phyloP scores from a whole-genome alignment of 2,329 filamentous ascomycete genomes.

The Diaporthe aspalathi region DNA sequence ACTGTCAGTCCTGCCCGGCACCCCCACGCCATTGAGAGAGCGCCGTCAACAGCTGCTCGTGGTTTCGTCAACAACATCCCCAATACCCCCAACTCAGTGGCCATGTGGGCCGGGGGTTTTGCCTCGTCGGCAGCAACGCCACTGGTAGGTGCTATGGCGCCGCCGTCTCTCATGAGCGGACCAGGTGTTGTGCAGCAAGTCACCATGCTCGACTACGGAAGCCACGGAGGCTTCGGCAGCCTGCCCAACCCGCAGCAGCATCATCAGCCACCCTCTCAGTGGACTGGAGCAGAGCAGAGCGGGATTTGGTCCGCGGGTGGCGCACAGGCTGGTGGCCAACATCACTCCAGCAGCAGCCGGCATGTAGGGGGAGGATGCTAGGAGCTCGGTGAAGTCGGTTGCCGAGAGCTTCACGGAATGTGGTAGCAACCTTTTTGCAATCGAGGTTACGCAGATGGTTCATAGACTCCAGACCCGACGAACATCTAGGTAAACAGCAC shows the following conservation, averaged over 20 bases:
- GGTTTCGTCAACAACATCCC: not conserved
- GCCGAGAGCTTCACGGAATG: not conserved
- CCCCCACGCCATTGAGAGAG: not conserved
- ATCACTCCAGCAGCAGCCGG: not conserved
- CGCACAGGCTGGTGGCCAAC: not conserved
- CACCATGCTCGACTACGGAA: constrained; percentile 1
- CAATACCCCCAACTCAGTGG: not conserved
- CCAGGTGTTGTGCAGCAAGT: not conserved
- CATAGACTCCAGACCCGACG: not conserved
- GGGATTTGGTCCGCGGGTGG: not conserved
- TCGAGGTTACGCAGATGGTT: not conserved
- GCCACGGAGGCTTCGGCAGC: not conserved
- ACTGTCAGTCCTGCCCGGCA: not conserved
- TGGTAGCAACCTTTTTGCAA: not conserved
- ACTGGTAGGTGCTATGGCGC: not conserved
- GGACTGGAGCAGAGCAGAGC: not conserved
- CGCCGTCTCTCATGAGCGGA: not conserved
- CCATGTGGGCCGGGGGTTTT: constrained; percentile 24
- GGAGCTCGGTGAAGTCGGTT: not conserved
- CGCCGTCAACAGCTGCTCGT: not conserved
- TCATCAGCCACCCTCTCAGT: not conserved
- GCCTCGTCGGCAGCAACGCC: constrained; percentile 1
- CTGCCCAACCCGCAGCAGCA: not conserved
- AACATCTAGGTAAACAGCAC: not conserved
- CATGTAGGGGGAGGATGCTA: not conserved